Conservation (phyloP, 176 grass and related monocot species). For the Tillandsia leiboldiana region DNA sequence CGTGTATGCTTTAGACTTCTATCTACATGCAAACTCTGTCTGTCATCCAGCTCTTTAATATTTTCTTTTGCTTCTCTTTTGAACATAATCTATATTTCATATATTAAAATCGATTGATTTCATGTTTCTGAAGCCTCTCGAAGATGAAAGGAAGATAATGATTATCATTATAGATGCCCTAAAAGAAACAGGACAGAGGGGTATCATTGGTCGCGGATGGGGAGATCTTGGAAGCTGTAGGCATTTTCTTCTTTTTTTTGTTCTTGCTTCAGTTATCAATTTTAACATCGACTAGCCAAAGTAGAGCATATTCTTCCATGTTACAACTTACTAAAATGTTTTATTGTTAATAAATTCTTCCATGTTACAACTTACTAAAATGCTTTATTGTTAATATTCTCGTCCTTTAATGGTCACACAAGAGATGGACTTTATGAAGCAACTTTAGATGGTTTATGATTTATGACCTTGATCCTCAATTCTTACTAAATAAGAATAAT, state of each 20-base stretch:
- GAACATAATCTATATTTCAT: conserved; percentile 11
- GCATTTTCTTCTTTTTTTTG: conserved; percentile 12
- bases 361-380: background rate
- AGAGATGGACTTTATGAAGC: background rate
- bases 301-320: too few species aligned
- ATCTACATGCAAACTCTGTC: too few species aligned
- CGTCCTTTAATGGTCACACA: background rate
- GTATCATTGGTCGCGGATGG: conserved; percentile 94
- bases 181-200: conserved; percentile 83
- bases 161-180: conserved; percentile 74
- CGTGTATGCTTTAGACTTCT: too few species aligned
- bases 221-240: conserved; percentile 89
- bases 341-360: too few species aligned
- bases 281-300: background rate
- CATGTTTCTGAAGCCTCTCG: conserved; percentile 70
- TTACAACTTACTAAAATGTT: too few species aligned
- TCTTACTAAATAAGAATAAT: background rate
- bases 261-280: conserved; percentile 15
- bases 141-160: conserved; percentile 83
- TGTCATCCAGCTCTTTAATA: background rate
- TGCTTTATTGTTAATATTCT: background rate
- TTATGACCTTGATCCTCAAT: background rate
- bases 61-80: background rate
- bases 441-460: background rate
- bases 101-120: conserved; percentile 19